A percentile compares a stretch with the other conserved stretches of the same genome.
phyloP scores from a whole-genome alignment of 2,329 filamentous ascomycete species.

The Fusarium circinatum region DNA sequence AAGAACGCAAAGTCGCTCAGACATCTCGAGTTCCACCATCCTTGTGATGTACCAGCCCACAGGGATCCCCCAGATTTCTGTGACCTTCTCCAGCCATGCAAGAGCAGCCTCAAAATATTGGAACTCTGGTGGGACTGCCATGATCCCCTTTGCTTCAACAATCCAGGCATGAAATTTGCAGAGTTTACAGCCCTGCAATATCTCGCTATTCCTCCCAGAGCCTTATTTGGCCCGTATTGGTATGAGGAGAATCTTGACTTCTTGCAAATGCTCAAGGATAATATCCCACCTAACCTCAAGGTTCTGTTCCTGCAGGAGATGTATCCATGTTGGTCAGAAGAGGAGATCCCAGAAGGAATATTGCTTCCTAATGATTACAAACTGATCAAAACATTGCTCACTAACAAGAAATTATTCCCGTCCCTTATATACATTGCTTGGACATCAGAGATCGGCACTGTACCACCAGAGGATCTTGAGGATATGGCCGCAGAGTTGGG shows the following conservation, averaged over 20 bases:
- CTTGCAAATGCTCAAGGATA: background rate
- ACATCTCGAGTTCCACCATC: background rate
- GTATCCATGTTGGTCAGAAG: background rate
- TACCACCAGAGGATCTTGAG: background rate
- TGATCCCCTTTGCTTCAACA: accelerated
- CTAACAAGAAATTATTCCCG: background rate
- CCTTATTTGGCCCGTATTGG: background rate
- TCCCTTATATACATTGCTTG: background rate
- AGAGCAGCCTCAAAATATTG: background rate
- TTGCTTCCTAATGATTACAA: background rate
- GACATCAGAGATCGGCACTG: background rate
- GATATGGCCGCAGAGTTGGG: background rate
- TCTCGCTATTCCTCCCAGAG: background rate
- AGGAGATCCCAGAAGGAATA: background rate
- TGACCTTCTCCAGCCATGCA: background rate
- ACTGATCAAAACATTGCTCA: background rate
- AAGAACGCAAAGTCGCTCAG: background rate
- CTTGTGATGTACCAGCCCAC: too few relatives aligned
- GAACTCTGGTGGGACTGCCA: background rate
- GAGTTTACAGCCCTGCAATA: background rate
- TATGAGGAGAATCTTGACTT: accelerated
- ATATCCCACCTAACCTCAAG: accelerated
- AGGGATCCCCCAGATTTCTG: background rate
- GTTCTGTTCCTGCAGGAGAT: background rate
- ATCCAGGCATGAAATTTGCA: accelerated